These are phyloP conservation scores for Daldinia vernicosa DNA, from an alignment of 495 filamentous ascomycete genomes.

Conservation along the genomic window DNA sequence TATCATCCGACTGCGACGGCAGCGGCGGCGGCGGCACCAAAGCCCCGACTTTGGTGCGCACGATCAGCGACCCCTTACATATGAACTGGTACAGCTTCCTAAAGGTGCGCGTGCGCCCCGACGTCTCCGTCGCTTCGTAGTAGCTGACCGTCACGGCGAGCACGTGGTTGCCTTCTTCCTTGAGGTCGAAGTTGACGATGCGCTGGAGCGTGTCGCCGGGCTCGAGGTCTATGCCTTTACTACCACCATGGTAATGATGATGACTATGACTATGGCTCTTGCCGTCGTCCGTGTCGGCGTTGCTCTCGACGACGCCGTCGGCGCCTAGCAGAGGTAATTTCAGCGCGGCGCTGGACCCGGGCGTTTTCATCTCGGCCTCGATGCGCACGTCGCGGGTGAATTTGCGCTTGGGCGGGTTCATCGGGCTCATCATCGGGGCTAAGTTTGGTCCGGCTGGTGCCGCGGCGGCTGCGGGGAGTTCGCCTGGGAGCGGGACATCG, in stretches of 20 bases:
- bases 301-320: slow-evolving; percentile 21
- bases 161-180: slow-evolving; percentile 93
- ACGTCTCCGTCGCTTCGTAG: slow-evolving; percentile 70
- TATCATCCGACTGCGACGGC: neutral
- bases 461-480: neutral
- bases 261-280: neutral
- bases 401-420: slow-evolving; percentile 47
- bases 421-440: neutral
- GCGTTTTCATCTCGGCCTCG: slow-evolving; percentile 94
- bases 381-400: slow-evolving; percentile 79
- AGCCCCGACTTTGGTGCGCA: slow-evolving; percentile 83
- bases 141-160: slow-evolving; percentile 95
- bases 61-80: slow-evolving; percentile 85
- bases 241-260: too few relatives aligned
- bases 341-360: slow-evolving; percentile 52
- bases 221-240: slow-evolving; percentile 61
- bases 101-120: slow-evolving; percentile 83
- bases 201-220: slow-evolving; percentile 79
- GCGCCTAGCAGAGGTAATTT: slow-evolving; percentile 40
- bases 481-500: slow-evolving; percentile 61
- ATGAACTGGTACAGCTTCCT: slow-evolving; percentile 97
- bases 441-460: neutral
- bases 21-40: slow-evolving; percentile 49
- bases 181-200: slow-evolving; percentile 85
- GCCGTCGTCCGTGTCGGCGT: neutral